Evolutionary conservation across 2,329 filamentous ascomycete species (phyloP), one percentile per base, ranked within the genome.

Genomic region (Cucurbitaria berberidis): DNA sequence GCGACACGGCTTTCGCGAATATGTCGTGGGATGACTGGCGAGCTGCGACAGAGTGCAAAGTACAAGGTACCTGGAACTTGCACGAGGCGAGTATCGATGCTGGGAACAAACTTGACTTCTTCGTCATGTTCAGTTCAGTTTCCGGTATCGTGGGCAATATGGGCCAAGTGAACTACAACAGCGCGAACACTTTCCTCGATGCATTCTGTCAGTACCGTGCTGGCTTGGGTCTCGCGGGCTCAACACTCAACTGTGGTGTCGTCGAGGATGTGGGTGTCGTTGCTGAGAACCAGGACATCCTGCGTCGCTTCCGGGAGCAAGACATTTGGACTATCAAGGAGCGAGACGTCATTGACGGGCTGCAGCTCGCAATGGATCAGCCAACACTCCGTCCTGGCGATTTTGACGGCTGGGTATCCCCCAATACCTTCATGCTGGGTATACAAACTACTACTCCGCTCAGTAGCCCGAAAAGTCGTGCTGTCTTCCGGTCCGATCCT

Each of bases 161-260:
- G 13, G 76, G 72, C 0, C 81, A 84, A 57, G 57, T 72, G 2
- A 80, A 77, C 56, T 84, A 84, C 52, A 63, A 69, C 0, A 77
- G 78, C 0, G 80, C 76, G 3, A 82, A 82, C 53, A 53, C 58
- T 1, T 73, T 68, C 56, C 66, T 69, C 7, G 67, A 69, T 35
- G 40, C 59, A 1, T 66, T 73, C 22, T 57, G 48, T 1, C 46
- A 55, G 4, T 67, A 63, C 32, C 59, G 69, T 1, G 45, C 34
- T 8, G 16, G 24, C 4, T 51, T 42, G 2, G 59, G 62, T n/a
- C 57, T 69, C 1, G 72, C 78, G 2, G 80, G 78, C 78, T 0
- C 73, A 5, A 29, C 53, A 0, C 50, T 88, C 1, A 79, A 86
- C 60, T 71, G 87, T 13, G 83, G 82, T 0, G 77, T 78, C 1